Percentiles rank a stretch among this genome's conserved stretches.
Evolutionary conservation across 176 grass and related monocot species (phyloP).

Genomic region (Poa annua): DNA sequence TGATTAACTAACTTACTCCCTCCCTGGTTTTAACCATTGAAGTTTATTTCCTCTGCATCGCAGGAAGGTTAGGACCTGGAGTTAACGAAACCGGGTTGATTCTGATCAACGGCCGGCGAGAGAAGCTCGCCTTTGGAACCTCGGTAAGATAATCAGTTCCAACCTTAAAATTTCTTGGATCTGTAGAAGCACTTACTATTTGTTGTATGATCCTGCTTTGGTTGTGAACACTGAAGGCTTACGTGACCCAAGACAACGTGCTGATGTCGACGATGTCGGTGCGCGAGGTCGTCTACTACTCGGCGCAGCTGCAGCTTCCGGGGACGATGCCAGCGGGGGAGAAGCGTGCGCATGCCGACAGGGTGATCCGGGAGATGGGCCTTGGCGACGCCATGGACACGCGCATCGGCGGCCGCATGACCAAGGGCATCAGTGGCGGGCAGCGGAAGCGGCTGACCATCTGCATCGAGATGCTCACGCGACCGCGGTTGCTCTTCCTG

Average conservation of each 20-base stretch:
- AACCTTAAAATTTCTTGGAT: not conserved
- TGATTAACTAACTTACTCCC: not conserved
- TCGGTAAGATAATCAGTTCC: slow-evolving; percentile 34
- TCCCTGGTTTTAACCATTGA: not conserved
- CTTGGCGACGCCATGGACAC: slow-evolving; percentile 59
- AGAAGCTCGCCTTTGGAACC: slow-evolving; percentile 53
- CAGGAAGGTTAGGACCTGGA: slow-evolving; percentile 11
- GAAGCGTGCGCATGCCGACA: slow-evolving; percentile 52
- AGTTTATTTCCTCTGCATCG: not conserved
- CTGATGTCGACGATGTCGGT: slow-evolving; percentile 68
- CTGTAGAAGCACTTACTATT: not conserved
- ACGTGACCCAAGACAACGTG: slow-evolving; percentile 77
- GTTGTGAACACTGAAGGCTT: slow-evolving; percentile 46
- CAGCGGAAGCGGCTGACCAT: slow-evolving; percentile 66
- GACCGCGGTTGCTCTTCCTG: slow-evolving; percentile 80
- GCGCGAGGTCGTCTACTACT: slow-evolving; percentile 62
- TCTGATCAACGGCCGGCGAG: slow-evolving; percentile 9
- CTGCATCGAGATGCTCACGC: slow-evolving; percentile 64
- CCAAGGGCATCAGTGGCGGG: slow-evolving; percentile 64
- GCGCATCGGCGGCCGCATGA: slow-evolving; percentile 53
- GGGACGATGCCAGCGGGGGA: slow-evolving; percentile 42
- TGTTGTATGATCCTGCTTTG: not conserved
- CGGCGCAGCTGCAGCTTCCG: slow-evolving; percentile 67
- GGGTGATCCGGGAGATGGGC: slow-evolving; percentile 62
- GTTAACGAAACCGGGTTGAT: not conserved